phyloP scores from a whole-genome alignment of 2,329 filamentous ascomycete species.

The Aspergillus amoenus region DNA sequence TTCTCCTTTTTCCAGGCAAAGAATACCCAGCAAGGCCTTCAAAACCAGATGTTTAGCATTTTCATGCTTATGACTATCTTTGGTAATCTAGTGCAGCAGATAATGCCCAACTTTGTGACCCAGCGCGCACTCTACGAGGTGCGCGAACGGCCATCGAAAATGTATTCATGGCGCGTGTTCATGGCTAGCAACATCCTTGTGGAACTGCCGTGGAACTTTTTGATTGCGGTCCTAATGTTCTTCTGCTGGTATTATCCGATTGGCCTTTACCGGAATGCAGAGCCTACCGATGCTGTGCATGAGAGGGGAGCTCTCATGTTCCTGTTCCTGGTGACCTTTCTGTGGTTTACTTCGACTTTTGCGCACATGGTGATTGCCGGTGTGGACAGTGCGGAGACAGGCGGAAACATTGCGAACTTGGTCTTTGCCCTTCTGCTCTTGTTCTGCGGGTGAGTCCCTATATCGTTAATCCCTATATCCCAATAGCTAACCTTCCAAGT shows the following conservation, averaged over 20 bases:
- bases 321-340: constrained; percentile 63
- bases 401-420: constrained; percentile 62
- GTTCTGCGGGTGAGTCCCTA: constrained; percentile 48
- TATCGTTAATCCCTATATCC: neutral
- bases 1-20: constrained; percentile 77
- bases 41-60: constrained; percentile 88
- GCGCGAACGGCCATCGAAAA: constrained; percentile 63
- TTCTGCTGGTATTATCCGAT: constrained; percentile 69
- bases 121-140: constrained; percentile 61
- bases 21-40: constrained; percentile 74
- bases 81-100: constrained; percentile 55
- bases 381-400: constrained; percentile 67
- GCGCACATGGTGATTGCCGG: constrained; percentile 72
- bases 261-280: constrained; percentile 45
- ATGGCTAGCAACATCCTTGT: constrained; percentile 69
- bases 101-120: constrained; percentile 60
- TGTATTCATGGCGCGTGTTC: constrained; percentile 73
- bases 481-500: constrained; percentile 18
- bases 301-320: constrained; percentile 65
- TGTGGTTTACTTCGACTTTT: constrained; percentile 71
- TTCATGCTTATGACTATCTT: constrained; percentile 86
- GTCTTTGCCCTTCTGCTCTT: constrained; percentile 59
- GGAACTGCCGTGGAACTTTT: constrained; percentile 66
- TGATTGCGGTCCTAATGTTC: constrained; percentile 64
- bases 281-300: constrained; percentile 37